Evolutionary conservation across 169 alveolate species (phyloP), one percentile per base, ranked within the genome.

Genomic region (Plasmodium adleri): DNA sequence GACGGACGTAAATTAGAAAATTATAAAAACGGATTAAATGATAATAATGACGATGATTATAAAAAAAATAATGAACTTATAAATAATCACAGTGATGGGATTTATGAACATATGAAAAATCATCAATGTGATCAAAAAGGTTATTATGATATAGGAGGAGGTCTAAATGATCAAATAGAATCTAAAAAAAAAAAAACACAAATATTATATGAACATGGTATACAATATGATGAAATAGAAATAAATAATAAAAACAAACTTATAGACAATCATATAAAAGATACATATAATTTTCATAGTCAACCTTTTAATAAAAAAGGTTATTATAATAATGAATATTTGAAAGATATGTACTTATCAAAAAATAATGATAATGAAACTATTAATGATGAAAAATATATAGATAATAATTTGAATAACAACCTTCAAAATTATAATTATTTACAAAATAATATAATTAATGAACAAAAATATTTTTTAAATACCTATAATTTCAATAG

Each of bases 41-140:
- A 22, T 64, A 64, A 64, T 64, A 26, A 20, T 64, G 50, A 64
- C 24, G 74, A 67, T 9, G 58, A 67, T 20, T 62, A 71, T 49
- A 20, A 12, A 49, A 20, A 49, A 22, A 10, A 24, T 20, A 26
- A 20, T 52, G 20, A 22, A 22, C 62, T 7, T 54, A 6, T 39
- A 9, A 39, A 39, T 39, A 39, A 39, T 39, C 47, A 39, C 10
- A 39, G 47, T 39, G 47, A 39, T 39, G 47, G 47, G 9, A 39
- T 39, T 39, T 54, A 10, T 15, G 62, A n/a, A 54, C 62, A 54
- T n/a, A 17, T n/a, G 62, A 17, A 17, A 17, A 54, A 54, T 54
- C 15, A 13, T 54, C 62, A 54, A 54, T n/a, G 62, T 13, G 15
- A n/a, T n/a, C 24, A 54, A 13, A 39, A 39, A 39, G 62, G 62